These are phyloP conservation scores for Podaxis carcinomalis DNA, from an alignment of 768 basidiomycete species.

Conservation along the genomic window DNA sequence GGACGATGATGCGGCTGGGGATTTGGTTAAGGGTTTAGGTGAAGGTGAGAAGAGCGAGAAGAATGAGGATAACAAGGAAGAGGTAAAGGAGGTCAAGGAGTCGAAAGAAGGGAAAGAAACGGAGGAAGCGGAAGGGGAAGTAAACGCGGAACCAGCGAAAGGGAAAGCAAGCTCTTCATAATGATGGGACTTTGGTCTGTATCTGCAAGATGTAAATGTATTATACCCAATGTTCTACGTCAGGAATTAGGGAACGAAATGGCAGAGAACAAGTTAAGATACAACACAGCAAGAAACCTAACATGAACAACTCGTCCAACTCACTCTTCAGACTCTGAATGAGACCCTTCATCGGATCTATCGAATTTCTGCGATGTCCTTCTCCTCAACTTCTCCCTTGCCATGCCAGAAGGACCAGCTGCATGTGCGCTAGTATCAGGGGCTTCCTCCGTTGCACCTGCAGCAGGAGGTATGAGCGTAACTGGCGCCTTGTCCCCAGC, in stretches of 20 bases:
- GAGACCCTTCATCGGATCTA: background rate
- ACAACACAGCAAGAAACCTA: no score
- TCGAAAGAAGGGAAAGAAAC: conserved; percentile 1
- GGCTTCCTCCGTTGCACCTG: background rate
- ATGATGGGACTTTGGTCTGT: background rate
- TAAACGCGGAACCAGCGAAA: conserved; percentile 11
- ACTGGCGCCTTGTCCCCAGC: background rate
- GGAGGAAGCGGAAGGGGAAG: conserved; percentile 10
- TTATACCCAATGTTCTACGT: conserved; percentile 32
- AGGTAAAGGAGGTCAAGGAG: conserved; percentile 2
- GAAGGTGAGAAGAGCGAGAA: conserved; percentile 15
- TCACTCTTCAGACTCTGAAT: background rate
- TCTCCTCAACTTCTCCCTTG: conserved; percentile 1
- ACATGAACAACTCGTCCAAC: background rate
- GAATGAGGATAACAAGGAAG: background rate
- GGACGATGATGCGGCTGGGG: conserved; percentile 71
- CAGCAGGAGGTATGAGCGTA: background rate
- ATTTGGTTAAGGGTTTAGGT: conserved; percentile 63
- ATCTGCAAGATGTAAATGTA: background rate
- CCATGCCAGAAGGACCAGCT: background rate
- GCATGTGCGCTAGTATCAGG: background rate
- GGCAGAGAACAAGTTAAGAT: conserved; percentile 44
- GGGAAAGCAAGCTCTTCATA: conserved; percentile 1
- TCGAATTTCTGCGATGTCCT: conserved; percentile 2
- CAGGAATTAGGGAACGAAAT: conserved; percentile 20